Conservation (phyloP, 1,139 yeast species). For the Blastobotrys proliferans region DNA sequence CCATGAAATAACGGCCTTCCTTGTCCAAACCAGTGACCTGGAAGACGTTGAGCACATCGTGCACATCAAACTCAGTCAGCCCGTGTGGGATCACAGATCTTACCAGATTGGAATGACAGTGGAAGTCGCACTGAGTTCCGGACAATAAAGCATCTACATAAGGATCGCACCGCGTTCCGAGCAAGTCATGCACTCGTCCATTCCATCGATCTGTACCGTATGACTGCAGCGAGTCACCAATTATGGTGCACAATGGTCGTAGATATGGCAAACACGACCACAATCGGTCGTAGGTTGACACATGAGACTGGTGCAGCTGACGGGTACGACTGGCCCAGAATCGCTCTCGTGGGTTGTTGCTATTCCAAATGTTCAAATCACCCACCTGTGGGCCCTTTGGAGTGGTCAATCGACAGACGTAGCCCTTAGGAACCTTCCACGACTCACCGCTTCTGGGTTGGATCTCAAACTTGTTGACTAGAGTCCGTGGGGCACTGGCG, state of each 20-base stretch:
- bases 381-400: constrained; percentile 72
- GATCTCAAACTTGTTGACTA: constrained; percentile 41
- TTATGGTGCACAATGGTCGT: constrained; percentile 60
- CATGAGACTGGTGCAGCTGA: constrained; percentile 65
- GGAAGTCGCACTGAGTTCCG: constrained; percentile 60
- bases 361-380: constrained; percentile 62
- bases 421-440: constrained; percentile 56
- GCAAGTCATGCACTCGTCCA: constrained; percentile 60
- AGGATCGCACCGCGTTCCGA: constrained; percentile 69
- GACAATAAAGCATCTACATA: constrained; percentile 56
- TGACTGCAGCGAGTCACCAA: constrained; percentile 54
- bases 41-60: constrained; percentile 65
- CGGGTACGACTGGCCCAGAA: constrained; percentile 69
- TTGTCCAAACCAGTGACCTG: constrained; percentile 66
- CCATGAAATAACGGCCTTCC: constrained; percentile 66
- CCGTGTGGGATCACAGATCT: constrained; percentile 58
- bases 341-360: constrained; percentile 56
- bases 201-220: constrained; percentile 60
- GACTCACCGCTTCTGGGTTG: constrained; percentile 57
- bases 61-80: constrained; percentile 61
- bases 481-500: constrained; percentile 40
- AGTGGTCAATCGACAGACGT: constrained; percentile 55
- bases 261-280: constrained; percentile 64
- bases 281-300: constrained; percentile 55
- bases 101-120: constrained; percentile 61